These are phyloP conservation scores for Acacia confusa DNA, from an alignment of 306 rosid species.

Conservation along the genomic window DNA sequence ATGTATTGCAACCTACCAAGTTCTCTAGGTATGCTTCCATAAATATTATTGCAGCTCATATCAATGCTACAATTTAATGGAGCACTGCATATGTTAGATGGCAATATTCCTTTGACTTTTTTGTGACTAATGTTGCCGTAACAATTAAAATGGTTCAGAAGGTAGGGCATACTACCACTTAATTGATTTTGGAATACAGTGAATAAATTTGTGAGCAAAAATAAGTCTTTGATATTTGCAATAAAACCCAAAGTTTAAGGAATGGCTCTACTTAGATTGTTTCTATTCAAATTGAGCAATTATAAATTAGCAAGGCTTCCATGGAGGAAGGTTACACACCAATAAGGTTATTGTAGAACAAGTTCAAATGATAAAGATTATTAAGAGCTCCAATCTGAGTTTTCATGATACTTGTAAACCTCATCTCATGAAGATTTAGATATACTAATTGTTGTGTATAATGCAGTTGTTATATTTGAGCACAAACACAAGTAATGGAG, in stretches of 20 bases:
- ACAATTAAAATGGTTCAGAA: background rate
- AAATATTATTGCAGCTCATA: background rate
- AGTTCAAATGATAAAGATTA: too few relatives aligned
- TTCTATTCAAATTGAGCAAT: background rate
- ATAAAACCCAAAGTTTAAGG: background rate
- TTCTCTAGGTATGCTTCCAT: background rate
- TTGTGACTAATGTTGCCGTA: background rate
- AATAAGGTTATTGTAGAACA: too few relatives aligned
- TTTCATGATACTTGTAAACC: too few relatives aligned
- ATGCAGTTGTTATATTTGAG: too few relatives aligned
- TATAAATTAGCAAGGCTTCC: background rate
- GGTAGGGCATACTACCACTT: background rate
- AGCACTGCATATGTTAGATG: background rate
- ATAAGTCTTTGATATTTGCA: background rate
- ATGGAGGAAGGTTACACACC: too few relatives aligned
- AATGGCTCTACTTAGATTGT: background rate
- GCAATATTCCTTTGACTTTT: background rate
- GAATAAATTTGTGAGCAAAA: background rate
- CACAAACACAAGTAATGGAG: too few relatives aligned
- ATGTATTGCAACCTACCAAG: background rate
- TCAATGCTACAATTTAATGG: background rate
- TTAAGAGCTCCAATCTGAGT: too few relatives aligned
- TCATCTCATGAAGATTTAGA: too few relatives aligned
- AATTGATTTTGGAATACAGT: background rate
- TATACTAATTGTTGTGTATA: too few relatives aligned